These are phyloP conservation scores for Massarina eburnea DNA, from an alignment of 2,329 filamentous ascomycete species.

Conservation along the genomic window DNA sequence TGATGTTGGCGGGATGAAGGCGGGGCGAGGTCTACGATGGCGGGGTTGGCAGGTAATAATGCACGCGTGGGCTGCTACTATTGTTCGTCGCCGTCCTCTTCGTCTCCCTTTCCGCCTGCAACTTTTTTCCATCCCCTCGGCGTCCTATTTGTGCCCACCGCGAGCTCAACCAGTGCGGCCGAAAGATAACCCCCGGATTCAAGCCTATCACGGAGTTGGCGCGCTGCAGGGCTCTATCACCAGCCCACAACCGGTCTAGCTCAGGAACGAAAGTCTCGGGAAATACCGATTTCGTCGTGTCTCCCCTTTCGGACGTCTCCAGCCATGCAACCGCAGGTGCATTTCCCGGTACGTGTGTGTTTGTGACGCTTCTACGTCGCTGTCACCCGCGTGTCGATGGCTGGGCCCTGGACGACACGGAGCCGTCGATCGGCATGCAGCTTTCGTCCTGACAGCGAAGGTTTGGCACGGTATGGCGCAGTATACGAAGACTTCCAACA, in stretches of 20 bases:
- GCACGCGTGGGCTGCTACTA: neutral
- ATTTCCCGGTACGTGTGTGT: no score
- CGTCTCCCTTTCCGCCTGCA: neutral
- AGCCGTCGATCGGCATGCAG: no score
- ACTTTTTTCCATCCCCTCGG: neutral
- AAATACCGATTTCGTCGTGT: no score
- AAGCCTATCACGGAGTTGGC: slow-evolving; percentile 6
- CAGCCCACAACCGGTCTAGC: slow-evolving; percentile 1
- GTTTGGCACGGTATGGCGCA: no score
- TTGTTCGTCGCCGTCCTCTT: neutral
- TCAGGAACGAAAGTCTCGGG: slow-evolving; percentile 9
- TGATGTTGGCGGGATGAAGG: neutral
- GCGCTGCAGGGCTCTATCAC: slow-evolving; percentile 6
- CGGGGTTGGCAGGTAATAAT: neutral
- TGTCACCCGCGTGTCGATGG: no score
- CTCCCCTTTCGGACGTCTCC: no score
- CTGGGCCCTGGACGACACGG: no score
- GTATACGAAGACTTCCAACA: no score
- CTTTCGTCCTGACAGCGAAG: no score
- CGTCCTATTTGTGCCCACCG: neutral
- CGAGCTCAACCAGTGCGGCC: no score
- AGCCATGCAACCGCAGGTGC: no score
- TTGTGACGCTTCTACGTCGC: no score
- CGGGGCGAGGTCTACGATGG: neutral
- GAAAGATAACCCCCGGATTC: neutral